Evolutionary conservation across 805 yeast species (phyloP), one percentile per base, ranked within the genome.

Genomic region (Candida xiaguanensis): DNA sequence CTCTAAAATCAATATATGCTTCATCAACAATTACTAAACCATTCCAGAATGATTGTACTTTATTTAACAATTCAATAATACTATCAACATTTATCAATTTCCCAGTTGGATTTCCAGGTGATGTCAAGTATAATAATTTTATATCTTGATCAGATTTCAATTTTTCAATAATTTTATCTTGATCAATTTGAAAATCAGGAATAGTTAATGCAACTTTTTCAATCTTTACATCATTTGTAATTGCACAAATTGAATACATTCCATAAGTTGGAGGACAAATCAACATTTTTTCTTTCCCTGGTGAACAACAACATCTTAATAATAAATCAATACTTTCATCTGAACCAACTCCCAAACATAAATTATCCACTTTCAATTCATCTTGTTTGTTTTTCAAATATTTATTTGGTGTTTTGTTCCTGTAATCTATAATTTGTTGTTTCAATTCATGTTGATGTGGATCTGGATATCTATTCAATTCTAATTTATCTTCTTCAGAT

Each of bases 51-150:
- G 60, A 63, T 30, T 70, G 64, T 2, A 85, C 52, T 39, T 67
- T 55, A 36, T 71, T 64, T 28, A 89, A 65, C 30, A 76, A 65
- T 9, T 43, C 45, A 7, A 64, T 42, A 1, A 67, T 43, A 11
- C 40, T 45, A 0, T 56, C 58, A 6, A 72, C 67, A 14, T 74
- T 67, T 32, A 91, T 58, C 34, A 77, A 64, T 22, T 78, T 74
- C 8, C 84, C 96, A 0, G 99, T 91, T 26, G 99, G 99, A 59
- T 93, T 93, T 27, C 99, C 99, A 8, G 99, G 99, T 1, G 97
- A 85, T 12, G 98, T 91, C 45, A 91, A 65, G 57, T 87, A 91
- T 2, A 85, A 71, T 43, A 93, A 54, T 54, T 89, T 90, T 50
- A 91, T 83, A 3, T 61, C 37, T 0, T 78, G 59, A 49, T 91